phyloP scores from a whole-genome alignment of 371 early-diverging fungal genomes.

The Basidiobolus meristosporus region DNA sequence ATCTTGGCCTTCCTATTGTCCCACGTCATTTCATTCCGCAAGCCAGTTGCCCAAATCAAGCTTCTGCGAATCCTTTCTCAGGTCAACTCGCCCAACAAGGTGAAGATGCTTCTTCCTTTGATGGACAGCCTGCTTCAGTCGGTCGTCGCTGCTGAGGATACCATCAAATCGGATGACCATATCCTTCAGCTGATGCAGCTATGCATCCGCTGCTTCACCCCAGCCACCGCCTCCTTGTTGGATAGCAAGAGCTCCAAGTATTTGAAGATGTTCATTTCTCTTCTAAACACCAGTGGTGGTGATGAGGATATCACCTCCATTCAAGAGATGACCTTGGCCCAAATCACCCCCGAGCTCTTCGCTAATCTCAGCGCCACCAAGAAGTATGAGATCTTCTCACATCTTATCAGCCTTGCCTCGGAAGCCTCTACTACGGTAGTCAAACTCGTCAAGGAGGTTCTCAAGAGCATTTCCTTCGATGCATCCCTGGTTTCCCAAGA shows the following conservation, averaged over 20 bases:
- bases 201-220: constrained; percentile 21
- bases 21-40: constrained; percentile 30
- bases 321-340: constrained; percentile 29
- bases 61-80: constrained; percentile 27
- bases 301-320: constrained; percentile 31
- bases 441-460: constrained; percentile 28
- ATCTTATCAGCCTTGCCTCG: constrained; percentile 21
- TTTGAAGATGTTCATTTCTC: constrained; percentile 21
- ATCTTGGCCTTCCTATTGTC: constrained; percentile 43
- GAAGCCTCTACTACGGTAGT: constrained; percentile 35
- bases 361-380: constrained; percentile 15
- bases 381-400: constrained; percentile 26
- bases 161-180: no score
- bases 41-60: constrained; percentile 17
- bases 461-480: constrained; percentile 25
- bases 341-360: constrained; percentile 34
- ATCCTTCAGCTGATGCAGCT: no score
- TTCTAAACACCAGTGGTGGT: constrained; percentile 16
- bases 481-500: constrained; percentile 22
- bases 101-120: constrained; percentile 41
- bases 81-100: constrained; percentile 32
- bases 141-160: neutral
- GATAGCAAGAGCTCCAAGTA: constrained; percentile 16
- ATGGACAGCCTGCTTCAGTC: constrained; percentile 18
- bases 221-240: constrained; percentile 20